These are phyloP conservation scores for Phyllosticta citribraziliensis DNA, from an alignment of 2,329 filamentous ascomycete genomes.

Conservation along the genomic window DNA sequence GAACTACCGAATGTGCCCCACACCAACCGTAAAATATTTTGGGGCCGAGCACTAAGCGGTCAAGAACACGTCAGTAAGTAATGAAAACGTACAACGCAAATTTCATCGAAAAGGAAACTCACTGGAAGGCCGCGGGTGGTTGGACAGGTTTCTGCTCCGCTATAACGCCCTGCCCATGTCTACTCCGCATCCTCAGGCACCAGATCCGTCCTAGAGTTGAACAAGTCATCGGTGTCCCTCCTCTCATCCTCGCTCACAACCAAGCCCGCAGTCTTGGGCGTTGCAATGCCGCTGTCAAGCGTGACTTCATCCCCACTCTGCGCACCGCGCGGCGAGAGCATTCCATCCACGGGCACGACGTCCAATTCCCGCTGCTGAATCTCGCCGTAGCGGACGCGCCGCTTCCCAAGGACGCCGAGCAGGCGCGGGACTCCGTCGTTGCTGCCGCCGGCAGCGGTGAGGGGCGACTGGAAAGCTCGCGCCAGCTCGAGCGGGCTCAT, in stretches of 20 bases:
- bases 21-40: too few species aligned
- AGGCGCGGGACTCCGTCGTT: background rate
- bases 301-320: background rate
- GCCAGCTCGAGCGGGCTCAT: slow-evolving; percentile 25
- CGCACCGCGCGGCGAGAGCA: background rate
- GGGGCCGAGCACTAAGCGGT: too few species aligned
- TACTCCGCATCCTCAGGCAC: background rate
- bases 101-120: too few species aligned
- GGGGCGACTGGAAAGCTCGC: slow-evolving; percentile 22
- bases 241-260: background rate
- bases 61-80: too few species aligned
- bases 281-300: background rate
- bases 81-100: too few species aligned
- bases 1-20: too few species aligned
- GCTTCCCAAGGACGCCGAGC: background rate
- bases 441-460: slow-evolving; percentile 12
- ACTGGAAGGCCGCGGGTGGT: too few species aligned
- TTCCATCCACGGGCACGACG: background rate
- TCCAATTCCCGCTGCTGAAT: background rate
- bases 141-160: too few species aligned
- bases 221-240: background rate
- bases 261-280: background rate
- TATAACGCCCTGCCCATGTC: too few species aligned
- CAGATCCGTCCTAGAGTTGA: background rate
- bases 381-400: background rate